phyloP scores from a whole-genome alignment of 2,329 filamentous ascomycete species.

The Fusarium guadeloupense region DNA sequence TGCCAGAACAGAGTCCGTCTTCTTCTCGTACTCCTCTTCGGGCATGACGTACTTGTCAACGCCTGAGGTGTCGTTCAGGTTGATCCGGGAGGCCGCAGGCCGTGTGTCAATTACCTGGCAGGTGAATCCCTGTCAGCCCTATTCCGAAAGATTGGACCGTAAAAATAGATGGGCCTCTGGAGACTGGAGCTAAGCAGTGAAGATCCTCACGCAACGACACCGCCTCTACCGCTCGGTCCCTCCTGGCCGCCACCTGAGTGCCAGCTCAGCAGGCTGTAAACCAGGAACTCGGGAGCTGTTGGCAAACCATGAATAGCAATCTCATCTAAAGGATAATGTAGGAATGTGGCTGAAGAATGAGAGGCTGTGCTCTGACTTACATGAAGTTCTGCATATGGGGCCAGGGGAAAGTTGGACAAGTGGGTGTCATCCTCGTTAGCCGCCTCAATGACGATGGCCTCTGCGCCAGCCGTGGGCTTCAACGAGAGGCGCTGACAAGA shows the following conservation, averaged over 20 bases:
- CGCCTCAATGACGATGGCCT: constrained; percentile 72
- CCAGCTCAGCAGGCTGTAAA: constrained; percentile 20
- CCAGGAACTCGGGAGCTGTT: constrained; percentile 16
- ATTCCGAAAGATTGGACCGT: constrained; percentile 35
- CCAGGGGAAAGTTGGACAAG: constrained; percentile 72
- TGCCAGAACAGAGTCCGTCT: constrained; percentile 86
- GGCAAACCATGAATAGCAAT: constrained; percentile 10
- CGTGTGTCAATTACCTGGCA: constrained; percentile 80
- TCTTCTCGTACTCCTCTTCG: constrained; percentile 83
- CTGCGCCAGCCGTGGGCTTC: constrained; percentile 64
- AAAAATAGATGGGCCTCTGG: constrained; percentile 23
- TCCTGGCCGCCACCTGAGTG: constrained; percentile 16
- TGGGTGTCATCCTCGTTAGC: constrained; percentile 76
- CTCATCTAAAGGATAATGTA: background rate
- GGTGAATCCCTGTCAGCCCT: constrained; percentile 44
- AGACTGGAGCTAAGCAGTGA: constrained; percentile 24
- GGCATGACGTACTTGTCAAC: constrained; percentile 94
- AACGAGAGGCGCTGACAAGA: constrained; percentile 79
- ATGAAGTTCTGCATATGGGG: constrained; percentile 80
- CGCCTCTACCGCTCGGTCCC: constrained; percentile 34
- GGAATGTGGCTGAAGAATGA: constrained; percentile 28
- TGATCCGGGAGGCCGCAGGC: constrained; percentile 76
- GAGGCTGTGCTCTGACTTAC: constrained; percentile 63
- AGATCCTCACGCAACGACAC: constrained; percentile 25
- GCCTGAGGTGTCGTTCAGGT: constrained; percentile 81